Evolutionary conservation across 1,139 yeast genomes (phyloP).

Genomic region (Suhomyces kunorum): DNA sequence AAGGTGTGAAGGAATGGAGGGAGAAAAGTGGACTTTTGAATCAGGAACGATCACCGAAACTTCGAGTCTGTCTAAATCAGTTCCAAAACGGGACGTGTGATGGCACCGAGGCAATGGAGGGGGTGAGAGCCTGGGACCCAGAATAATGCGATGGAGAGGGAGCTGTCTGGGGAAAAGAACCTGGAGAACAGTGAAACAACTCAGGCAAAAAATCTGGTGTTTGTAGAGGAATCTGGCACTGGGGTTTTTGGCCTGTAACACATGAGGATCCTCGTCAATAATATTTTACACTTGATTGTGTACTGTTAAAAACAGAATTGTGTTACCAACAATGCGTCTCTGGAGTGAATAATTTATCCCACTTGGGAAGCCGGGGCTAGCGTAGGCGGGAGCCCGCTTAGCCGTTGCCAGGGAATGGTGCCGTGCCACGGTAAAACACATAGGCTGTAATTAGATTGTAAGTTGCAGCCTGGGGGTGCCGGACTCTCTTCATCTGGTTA

Average conservation of each 20-base stretch:
- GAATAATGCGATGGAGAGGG: too few relatives aligned
- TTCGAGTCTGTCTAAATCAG: too few relatives aligned
- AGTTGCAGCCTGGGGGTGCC: background rate
- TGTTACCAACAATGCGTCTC: conserved; percentile 5
- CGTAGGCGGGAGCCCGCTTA: conserved; percentile 1
- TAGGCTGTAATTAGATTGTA: conserved; percentile 1
- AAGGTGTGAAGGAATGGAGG: background rate
- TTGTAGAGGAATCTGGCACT: background rate
- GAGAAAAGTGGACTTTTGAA: background rate
- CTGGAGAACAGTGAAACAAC: background rate
- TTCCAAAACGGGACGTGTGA: too few relatives aligned
- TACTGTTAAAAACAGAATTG: conserved; percentile 6
- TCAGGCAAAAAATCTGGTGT: background rate
- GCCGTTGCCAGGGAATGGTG: conserved; percentile 5
- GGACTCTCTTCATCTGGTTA: too few relatives aligned
- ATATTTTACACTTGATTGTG: conserved; percentile 6
- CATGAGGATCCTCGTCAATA: conserved; percentile 10
- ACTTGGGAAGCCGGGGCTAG: conserved; percentile 1
- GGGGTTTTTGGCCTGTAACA: conserved; percentile 9
- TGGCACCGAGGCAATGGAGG: background rate
- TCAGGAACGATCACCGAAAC: too few relatives aligned
- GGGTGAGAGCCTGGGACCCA: too few relatives aligned
- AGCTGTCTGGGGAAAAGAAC: too few relatives aligned
- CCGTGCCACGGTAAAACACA: conserved; percentile 2
- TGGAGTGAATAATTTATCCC: conserved; percentile 4